These are phyloP conservation scores for Nothomitra cinnamomea DNA, from an alignment of 2,329 filamentous ascomycete species.

Conservation along the genomic window DNA sequence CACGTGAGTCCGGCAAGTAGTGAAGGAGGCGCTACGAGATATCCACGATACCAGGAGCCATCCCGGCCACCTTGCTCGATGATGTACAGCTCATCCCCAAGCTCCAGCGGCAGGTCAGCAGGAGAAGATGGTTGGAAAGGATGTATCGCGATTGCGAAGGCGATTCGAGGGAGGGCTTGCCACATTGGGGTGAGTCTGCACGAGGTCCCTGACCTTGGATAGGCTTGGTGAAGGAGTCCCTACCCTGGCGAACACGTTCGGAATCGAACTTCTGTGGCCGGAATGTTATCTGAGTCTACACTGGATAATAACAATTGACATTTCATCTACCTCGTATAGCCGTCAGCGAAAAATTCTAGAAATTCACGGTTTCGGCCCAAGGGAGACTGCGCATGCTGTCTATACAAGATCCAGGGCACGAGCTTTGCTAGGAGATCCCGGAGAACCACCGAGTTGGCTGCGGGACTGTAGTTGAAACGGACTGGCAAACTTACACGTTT, in stretches of 20 bases:
- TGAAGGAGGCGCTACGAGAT: conserved; percentile 85
- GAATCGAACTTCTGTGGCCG: background rate
- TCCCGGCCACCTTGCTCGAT: conserved; percentile 82
- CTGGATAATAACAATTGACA: background rate
- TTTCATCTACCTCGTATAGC: background rate
- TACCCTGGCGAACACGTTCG: background rate
- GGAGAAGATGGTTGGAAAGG: conserved; percentile 77
- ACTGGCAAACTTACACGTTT: background rate
- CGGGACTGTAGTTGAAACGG: too few species aligned
- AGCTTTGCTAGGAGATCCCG: too few species aligned
- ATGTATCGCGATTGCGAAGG: conserved; percentile 91
- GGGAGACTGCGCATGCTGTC: too few species aligned
- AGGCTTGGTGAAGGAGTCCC: conserved; percentile 43
- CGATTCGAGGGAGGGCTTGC: conserved; percentile 91
- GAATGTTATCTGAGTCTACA: background rate
- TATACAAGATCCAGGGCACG: too few species aligned
- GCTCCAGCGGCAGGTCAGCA: conserved; percentile 86
- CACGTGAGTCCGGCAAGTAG: conserved; percentile 82
- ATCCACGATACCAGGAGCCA: conserved; percentile 86
- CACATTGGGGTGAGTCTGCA: too few species aligned
- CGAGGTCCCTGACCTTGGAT: too few species aligned
- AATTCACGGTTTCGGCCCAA: too few species aligned
- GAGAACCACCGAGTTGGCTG: too few species aligned
- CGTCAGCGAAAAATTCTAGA: background rate
- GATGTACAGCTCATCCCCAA: conserved; percentile 96